Base-by-base conservation (phyloP, 2,329 filamentous ascomycete species). In the Cercospora sp. region DNA sequence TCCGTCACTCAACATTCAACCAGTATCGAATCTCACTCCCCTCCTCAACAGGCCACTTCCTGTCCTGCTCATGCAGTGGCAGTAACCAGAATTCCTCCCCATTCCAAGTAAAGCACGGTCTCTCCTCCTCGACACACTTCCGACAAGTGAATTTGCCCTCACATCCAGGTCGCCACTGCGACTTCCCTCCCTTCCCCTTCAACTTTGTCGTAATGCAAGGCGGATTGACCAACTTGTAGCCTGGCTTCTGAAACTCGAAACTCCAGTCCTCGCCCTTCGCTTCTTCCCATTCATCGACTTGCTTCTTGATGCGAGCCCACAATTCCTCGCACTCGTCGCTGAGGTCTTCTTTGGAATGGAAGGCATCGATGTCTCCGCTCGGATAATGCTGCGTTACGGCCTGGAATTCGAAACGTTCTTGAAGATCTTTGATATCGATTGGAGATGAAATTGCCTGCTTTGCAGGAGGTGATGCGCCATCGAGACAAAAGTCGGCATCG, bases 1-100 rank as follows among this genome's bases (percentile, higher is more conserved):
- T 26, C 48, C 26, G 6, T 65, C 60, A 70, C 60, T 72, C 66
- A 23, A 70, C 66, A 63, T 74, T 73, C 28, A 76, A 12, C 74
- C 74, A 76, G 63, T 69, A 69, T 59, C 71, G 65, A 48, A 75
- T 69, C 68, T 75, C 74, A 42, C 68, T 67, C 13, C 67, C 72
- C 45, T 67, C 65, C 69, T 68, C 62, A 2, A 74, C 64, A 51
- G 58, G 65, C 59, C 18, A 66, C 51, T 62, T 69, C 13, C 74
- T 64, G 67, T 76, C 74, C 5, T 71, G 61, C 42, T 71, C 66
- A 64, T 75, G 71, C 68, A 77, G 60, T 26, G 75, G 74, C 68
- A 77, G 66, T 26, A 75, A 64, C 66, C 68, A 68, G 28, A 76
- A 75, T 58, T 73, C 73, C 40, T 73, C 72, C 9, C 67, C 68